phyloP scores from a whole-genome alignment of 164 flowering plant species.

The Echeveria elegans region DNA sequence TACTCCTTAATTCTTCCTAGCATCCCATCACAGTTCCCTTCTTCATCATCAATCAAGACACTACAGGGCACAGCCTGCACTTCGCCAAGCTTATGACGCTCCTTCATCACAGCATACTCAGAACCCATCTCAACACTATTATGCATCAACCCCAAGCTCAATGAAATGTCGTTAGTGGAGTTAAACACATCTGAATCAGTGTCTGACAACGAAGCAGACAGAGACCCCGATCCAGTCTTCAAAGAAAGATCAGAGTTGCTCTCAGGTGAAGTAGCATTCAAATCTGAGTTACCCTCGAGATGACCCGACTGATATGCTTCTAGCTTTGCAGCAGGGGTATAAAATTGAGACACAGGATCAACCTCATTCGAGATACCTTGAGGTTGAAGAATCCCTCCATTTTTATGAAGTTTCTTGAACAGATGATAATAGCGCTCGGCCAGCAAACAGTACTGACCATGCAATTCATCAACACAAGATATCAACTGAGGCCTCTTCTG shows the following conservation, averaged over 20 bases:
- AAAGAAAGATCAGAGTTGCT: conserved; percentile 29
- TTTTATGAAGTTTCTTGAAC: conserved; percentile 11
- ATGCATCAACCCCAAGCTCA: conserved; percentile 3
- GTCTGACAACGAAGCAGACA: conserved; percentile 34
- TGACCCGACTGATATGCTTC: conserved; percentile 11
- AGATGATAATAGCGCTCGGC: conserved; percentile 26
- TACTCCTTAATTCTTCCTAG: conserved; percentile 9
- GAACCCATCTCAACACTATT: conserved; percentile 9
- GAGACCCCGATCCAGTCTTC: too few relatives aligned
- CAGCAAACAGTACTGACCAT: conserved; percentile 22
- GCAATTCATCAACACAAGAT: conserved; percentile 20
- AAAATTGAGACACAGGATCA: conserved; percentile 13
- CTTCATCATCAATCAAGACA: neutral
- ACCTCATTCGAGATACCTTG: conserved; percentile 12
- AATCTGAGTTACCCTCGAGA: conserved; percentile 13
- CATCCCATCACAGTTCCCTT: conserved; percentile 15
- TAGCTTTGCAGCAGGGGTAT: conserved; percentile 25
- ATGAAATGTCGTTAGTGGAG: conserved; percentile 13
- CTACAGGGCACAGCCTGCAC: conserved; percentile 8
- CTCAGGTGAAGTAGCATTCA: conserved; percentile 24
- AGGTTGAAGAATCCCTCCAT: conserved; percentile 9
- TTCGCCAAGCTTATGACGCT: conserved; percentile 10
- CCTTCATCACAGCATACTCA: conserved; percentile 15
- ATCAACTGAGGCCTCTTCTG: conserved; percentile 19
- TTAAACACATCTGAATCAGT: conserved; percentile 34